These are phyloP conservation scores for Coniella vitis DNA, from an alignment of 2,329 filamentous ascomycete species.

Conservation along the genomic window DNA sequence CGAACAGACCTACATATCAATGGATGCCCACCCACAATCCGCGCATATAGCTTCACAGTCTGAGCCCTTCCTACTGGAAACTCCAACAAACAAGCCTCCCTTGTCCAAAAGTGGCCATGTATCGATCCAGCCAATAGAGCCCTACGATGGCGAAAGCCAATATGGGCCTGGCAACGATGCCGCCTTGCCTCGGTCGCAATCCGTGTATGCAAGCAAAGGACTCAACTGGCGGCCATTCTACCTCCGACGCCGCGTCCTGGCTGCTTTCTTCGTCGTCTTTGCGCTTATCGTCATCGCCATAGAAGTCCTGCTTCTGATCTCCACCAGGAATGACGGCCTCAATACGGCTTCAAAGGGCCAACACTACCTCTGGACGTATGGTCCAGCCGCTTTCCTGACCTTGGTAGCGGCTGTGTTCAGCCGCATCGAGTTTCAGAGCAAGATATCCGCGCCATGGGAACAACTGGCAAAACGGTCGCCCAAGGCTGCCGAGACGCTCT, in stretches of 20 bases:
- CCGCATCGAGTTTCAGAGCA: constrained; percentile 33
- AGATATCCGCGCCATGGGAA: constrained; percentile 31
- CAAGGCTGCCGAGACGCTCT: constrained; percentile 26
- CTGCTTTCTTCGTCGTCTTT: neutral
- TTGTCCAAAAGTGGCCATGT: too few relatives aligned
- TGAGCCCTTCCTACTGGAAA: too few relatives aligned
- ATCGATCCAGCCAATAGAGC: too few relatives aligned
- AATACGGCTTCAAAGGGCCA: neutral
- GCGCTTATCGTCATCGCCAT: neutral
- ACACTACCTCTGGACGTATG: constrained; percentile 32
- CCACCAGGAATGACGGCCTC: neutral
- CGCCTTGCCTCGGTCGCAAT: too few relatives aligned
- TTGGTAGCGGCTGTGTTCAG: constrained; percentile 28
- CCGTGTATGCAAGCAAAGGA: neutral
- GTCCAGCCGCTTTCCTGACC: constrained; percentile 27
- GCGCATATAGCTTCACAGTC: too few relatives aligned
- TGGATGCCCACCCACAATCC: too few relatives aligned
- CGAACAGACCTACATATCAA: too few relatives aligned
- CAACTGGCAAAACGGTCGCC: constrained; percentile 25
- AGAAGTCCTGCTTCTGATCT: neutral
- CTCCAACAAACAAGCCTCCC: too few relatives aligned
- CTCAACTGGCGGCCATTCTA: neutral
- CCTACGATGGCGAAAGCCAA: too few relatives aligned
- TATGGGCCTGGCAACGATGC: too few relatives aligned
- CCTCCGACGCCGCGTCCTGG: neutral